A percentile compares a stretch with the other conserved stretches of the same genome.
phyloP scores from a whole-genome alignment of 2,329 filamentous ascomycete species.

The Calonectria leucothoes region DNA sequence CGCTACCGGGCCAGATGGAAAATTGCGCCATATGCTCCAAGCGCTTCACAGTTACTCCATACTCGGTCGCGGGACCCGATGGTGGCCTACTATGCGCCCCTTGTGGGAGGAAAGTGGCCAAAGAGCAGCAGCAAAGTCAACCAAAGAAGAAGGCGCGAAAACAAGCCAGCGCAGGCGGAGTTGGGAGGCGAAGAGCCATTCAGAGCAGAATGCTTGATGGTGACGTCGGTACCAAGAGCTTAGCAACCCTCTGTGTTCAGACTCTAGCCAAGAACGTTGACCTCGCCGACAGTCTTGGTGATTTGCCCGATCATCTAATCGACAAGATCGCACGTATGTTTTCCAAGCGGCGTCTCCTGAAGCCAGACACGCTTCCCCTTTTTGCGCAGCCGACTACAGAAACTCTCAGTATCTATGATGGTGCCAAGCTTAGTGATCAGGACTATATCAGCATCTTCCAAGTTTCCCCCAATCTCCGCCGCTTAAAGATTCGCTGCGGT shows the following conservation, averaged over 20 bases:
- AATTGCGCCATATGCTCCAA: conserved; percentile 89
- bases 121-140: conserved; percentile 63
- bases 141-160: conserved; percentile 60
- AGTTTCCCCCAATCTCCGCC: conserved; percentile 74
- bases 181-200: conserved; percentile 76
- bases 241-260: conserved; percentile 74
- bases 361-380: conserved; percentile 64
- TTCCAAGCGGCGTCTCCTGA: conserved; percentile 69
- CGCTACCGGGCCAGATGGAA: conserved; percentile 85
- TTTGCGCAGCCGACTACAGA: conserved; percentile 66
- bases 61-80: conserved; percentile 83
- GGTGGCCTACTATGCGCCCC: conserved; percentile 87
- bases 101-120: conserved; percentile 80
- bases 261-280: conserved; percentile 72
- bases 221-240: conserved; percentile 73
- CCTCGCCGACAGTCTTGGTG: conserved; percentile 71
- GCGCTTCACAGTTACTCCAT: conserved; percentile 92
- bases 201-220: conserved; percentile 91
- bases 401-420: conserved; percentile 67
- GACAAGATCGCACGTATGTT: conserved; percentile 71
- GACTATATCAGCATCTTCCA: conserved; percentile 88
- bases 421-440: conserved; percentile 74
- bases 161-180: conserved; percentile 60
- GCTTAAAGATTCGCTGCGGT: conserved; percentile 83
- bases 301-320: conserved; percentile 65